Evolutionary conservation across 1,284 basidiomycete species (phyloP), one percentile per base, ranked within the genome.

Genomic region (Sanghuangporus baumii): DNA sequence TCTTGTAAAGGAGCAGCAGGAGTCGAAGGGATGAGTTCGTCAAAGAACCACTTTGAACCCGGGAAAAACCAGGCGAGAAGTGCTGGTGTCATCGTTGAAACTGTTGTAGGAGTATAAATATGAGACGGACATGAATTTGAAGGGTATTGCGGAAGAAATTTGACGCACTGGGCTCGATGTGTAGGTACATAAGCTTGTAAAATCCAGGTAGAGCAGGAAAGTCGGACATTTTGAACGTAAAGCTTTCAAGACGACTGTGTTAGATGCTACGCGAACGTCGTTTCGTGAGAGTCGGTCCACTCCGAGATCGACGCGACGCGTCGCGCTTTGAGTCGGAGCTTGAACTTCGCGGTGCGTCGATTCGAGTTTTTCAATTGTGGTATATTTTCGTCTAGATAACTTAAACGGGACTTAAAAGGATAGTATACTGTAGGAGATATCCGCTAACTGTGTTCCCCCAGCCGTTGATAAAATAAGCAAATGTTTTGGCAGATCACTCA

Each of bases 41-140:
- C 78, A 70, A 87, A 83, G 68, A 90, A 91, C 88, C 89, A 90
- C 31, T 76, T 73, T 18, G 86, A 78, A 20, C 88, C 88, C 6
- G 86, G 86, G 66, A 76, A 82, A 57, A 81, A 68, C 81, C 84
- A 87, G 16, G 81, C 80, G 67, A 86, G 75, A 55, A 90, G 61
- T 11, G 81, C 81, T 38, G 88, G 84, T 4, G 79, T 69, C 31
- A 87, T 75, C 0, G 85, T 88, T 6, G 84, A 84, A 23, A 80
- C 87, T 87, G 66, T 0, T 26, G 16, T 31, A 4, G 26, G 26
- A 20, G n/a, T 36, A 54, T 31, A 14, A 36, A n/a, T 46, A 23
- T 38, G 20, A 38, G 7, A n/a, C 56, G 4, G 26, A 38, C 6
- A 37, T 40, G 14, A 41, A 55, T 36, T 52, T 18, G n/a, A 23